Base-by-base conservation (phyloP, 805 yeast species). In the Cephaloascus fragrans region DNA sequence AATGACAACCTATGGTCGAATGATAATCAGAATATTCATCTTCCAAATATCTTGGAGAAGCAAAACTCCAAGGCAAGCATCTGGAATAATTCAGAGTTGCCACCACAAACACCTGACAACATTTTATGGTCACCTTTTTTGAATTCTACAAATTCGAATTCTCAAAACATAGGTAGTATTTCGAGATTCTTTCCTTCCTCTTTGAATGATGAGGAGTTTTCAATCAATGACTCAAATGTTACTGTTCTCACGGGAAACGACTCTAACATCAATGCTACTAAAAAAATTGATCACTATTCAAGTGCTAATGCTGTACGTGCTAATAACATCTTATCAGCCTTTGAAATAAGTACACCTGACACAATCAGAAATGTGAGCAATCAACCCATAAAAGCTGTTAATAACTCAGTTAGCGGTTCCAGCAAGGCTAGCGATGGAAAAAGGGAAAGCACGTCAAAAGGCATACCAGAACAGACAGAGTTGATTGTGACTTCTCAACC, bases 131-230 rank as follows among this genome's bases (percentile, higher is more conserved):
- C 56, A 0, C 53, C 53, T 3, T 50, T 50, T 33, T 50, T 47
- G 18, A 42, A 48, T 33, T 23, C 28, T 8, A 12, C 28, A 23
- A 23, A 12, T 12, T 23, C 28, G 12, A 6, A 23, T 8, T 23
- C 12, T 12, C 6, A 6, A 23, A 23, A 23, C 12, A 23, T 8
- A 8, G 34, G 46, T 20, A 36, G 18, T 28, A 46, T 45, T 4
- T 52, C 57, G 3, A 44, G 57, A 32, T 52, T 52, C 39, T 52
- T 52, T 39, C 57, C 57, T 1, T 43, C 53, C 1, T 49, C 51
- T 3, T 20, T 37, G 29, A 41, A 45, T 9, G 43, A 43, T 10
- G 51, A 49, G 18, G 43, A 47, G 14, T 12, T 23, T 8, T 23
- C 12, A 12, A 23, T 23, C 12, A 23, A 23, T 23, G 28, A 23